Percentiles rank a stretch among this genome's conserved stretches.
Conservation (phyloP, 83 land plant species). For the Diphasiastrum complanatum region DNA sequence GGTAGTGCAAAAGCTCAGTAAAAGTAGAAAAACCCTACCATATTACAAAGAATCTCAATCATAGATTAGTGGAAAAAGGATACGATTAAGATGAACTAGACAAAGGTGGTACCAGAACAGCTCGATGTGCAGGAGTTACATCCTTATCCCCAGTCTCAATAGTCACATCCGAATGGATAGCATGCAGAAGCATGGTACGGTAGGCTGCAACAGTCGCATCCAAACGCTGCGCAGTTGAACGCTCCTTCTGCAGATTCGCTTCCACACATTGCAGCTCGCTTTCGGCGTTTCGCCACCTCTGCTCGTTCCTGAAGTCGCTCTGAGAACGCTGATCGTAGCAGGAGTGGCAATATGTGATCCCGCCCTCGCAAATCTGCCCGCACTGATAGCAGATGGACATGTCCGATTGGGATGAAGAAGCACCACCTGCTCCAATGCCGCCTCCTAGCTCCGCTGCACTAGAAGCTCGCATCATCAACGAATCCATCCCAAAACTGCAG, state of each 20-base stretch:
- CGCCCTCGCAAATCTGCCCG: constrained; percentile 20
- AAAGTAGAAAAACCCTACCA: too few species aligned
- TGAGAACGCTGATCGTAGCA: constrained; percentile 28
- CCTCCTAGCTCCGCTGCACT: constrained; percentile 1
- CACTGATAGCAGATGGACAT: constrained; percentile 30
- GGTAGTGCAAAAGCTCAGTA: too few species aligned
- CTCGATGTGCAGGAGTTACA: constrained; percentile 30
- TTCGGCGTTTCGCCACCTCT: constrained; percentile 28
- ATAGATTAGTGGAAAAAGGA: too few species aligned
- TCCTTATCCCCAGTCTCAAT: constrained; percentile 31
- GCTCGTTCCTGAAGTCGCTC: constrained; percentile 33
- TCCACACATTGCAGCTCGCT: constrained; percentile 16
- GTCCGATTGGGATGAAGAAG: neutral
- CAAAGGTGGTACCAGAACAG: constrained; percentile 14
- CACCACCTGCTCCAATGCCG: constrained; percentile 3
- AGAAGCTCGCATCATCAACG: too few species aligned
- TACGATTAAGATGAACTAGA: neutral
- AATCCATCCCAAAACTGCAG: too few species aligned
- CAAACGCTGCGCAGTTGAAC: constrained; percentile 18
- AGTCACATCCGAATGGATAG: constrained; percentile 28
- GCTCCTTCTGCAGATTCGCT: constrained; percentile 19
- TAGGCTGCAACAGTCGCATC: constrained; percentile 20
- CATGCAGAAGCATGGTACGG: constrained; percentile 26
- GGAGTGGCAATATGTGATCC: constrained; percentile 25
- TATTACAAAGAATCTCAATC: too few species aligned